These are phyloP conservation scores for Ophiostoma novo-ulmi DNA, from an alignment of 2,329 filamentous ascomycete genomes.

Conservation along the genomic window DNA sequence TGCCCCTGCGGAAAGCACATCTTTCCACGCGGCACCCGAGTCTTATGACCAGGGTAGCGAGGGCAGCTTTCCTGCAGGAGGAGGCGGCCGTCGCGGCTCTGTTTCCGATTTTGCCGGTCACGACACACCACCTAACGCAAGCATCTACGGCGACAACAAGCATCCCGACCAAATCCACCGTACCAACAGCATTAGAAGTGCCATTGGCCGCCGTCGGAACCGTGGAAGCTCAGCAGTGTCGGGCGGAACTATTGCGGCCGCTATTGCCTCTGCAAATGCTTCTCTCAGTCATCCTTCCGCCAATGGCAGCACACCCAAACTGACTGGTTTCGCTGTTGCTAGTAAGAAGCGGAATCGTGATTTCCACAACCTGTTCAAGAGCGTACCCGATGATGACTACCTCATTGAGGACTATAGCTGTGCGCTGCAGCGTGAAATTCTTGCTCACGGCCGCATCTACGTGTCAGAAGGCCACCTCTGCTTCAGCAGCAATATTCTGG, in stretches of 20 bases:
- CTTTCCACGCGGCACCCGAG: constrained; percentile 12
- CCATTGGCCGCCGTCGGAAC: constrained; percentile 58
- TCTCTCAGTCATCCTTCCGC: constrained; percentile 61
- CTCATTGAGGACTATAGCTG: constrained; percentile 98
- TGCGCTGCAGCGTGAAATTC: constrained; percentile 88
- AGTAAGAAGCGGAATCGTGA: constrained; percentile 94
- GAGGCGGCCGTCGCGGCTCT: constrained; percentile 42
- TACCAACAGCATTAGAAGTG: constrained; percentile 63
- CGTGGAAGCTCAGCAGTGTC: constrained; percentile 70
- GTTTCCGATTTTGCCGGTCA: constrained; percentile 44
- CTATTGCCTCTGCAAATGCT: constrained; percentile 63
- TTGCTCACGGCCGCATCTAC: constrained; percentile 88
- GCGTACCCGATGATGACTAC: constrained; percentile 95
- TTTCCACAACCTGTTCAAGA: constrained; percentile 90
- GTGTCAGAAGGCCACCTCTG: constrained; percentile 96
- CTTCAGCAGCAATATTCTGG: constrained; percentile 98
- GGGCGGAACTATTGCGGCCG: constrained; percentile 59
- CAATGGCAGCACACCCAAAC: constrained; percentile 59
- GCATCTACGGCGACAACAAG: constrained; percentile 61
- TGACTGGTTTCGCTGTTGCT: constrained; percentile 93
- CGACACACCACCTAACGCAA: constrained; percentile 60
- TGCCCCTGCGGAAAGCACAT: constrained; percentile 46
- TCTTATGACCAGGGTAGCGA: constrained; percentile 21
- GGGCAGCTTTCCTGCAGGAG: neutral
- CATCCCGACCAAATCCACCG: constrained; percentile 42